Evolutionary conservation across 805 yeast species (phyloP), one percentile per base, ranked within the genome.

Genomic region (Monosporozyma servazzii): DNA sequence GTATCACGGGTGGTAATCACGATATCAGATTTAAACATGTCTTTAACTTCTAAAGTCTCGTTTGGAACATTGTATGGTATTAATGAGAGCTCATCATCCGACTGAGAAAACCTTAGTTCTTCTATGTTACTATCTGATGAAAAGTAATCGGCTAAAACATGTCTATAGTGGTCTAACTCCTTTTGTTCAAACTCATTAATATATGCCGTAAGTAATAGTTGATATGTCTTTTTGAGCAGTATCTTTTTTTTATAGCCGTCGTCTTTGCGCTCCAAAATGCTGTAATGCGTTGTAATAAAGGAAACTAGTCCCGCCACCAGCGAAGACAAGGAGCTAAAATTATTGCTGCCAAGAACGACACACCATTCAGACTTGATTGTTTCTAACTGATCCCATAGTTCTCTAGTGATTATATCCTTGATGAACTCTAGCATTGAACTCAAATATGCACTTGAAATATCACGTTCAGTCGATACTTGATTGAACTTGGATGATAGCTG

Each of bases 1-100:
- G 96, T 89, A 56, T 89, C 97, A 0, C 78, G 60, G 0, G 98
- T 91, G 0, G 95, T 86, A 9, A 91, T 76, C 1, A 91, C 79
- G 0, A 80, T 63, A 56, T 80, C 82, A 0, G 95, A 81, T 43
- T 75, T 71, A 7, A 74, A 61, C 1, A 88, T 77, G 44, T 82
- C 76, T 23, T 80, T 79, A 0, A 84, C 76, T 44, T 82, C 86
- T 3, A 85, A 62, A 5, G 29, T 75, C 75, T 1, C 67, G 56
- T 0, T 55, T 0, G 76, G 75, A 10, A 45, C 5, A 5, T 9
- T 23, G 21, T 31, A 13, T 20, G 48, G 48, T 15, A 21, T 4
- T 4, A 45, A 7, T 3, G 20, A 31, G 8, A 45, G 8, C 4
- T 33, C 39, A 9, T 21, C 21, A 3, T 43, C 21, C 21, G 7